Base-by-base conservation (phyloP, 495 filamentous ascomycete species). In the Penicillium alfredii region DNA sequence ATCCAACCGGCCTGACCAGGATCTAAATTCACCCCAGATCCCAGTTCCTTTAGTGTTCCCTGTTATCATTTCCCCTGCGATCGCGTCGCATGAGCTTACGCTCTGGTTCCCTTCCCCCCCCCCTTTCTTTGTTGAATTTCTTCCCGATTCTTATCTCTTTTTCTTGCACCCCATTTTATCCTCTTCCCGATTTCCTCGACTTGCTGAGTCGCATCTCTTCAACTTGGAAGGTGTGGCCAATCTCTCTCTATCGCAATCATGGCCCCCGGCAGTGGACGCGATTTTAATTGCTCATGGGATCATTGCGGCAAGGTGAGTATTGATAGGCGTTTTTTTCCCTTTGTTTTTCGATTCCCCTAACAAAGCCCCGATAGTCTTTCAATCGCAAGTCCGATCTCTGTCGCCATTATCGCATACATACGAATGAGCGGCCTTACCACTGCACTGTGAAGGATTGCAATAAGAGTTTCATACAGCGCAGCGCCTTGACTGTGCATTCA, bases 311-410 rank as follows among this genome's bases (percentile, higher is more conserved):
- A 71, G 64, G 67, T 71, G 55, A 38, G 53, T 35, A 9, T 6
- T 30, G 15, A 17, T 24, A n/a, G 24, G 23, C 21, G 3, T 8
- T 30, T 9, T 23, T 8, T 26, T n/a, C 7, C n/a, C 20, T 35
- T 25, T 6, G 13, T 29, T 4, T 33, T 35, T 26, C 15, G 22
- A 21, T 20, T 14, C 22, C 10, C 16, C 29, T 22, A 24, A 35
- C 29, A n/a, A 13, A 9, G 5, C 36, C 24, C 35, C 30, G 24
- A 40, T 41, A 93, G 86, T 85, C 82, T 42, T 94, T 94, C 75
- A 92, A 90, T 72, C 79, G 87, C 64, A 94, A 92, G 59, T 94
- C 87, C 6, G 87, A 94, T 64, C 73, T 94, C 34, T 83, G 86
- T 58, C 74, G 87, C 53, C 87, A 94, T 58, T 85, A 84, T 57